Base-by-base conservation (phyloP, 352 stramenopile species). In the Phytophthora melonis region DNA sequence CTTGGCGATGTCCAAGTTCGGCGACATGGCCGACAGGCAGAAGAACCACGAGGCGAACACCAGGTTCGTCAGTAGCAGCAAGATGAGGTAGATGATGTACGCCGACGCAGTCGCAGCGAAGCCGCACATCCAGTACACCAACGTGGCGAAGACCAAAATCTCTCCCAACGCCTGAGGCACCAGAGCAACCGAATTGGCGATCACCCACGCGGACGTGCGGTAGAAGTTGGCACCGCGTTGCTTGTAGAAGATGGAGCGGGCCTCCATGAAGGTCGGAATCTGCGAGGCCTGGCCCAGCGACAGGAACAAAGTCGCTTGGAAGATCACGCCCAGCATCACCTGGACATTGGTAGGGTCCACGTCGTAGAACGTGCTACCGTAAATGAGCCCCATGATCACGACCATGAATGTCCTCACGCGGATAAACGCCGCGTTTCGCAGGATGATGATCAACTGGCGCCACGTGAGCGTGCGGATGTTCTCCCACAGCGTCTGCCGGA, bases 41-140 rank as follows among this genome's bases (percentile, higher is more conserved):
- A 88, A 89, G 69, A 94, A 90, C 34, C 57, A 90, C 10, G 79
- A 54, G 4, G 61, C 57, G 49, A 91, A 88, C 16, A 77, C 69
- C n/a, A 92, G 10, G 57, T 89, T 89, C 8, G 74, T 75, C 8
- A 86, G 25, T 10, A 89, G 52, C 10, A 91, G 57, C 36, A 90
- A 18, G 43, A 83, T 57, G n/a, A 79, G 10, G 68, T 84, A 93
- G 36, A 84, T 69, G 23, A 87, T 52, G 66, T 78, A 93, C 3
- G 63, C 54, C 7, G 8, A 36, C 2, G 68, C 79, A 32, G 75
- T 61, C 8, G 60, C 11, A 13, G 53, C 60, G 41, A 83, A 80
- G 14, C 88, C 89, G 57, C 88, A 82, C 76, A 94, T 92, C 76
- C 83, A 96, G 57, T 95, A 96, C 10, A 94, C 62, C 59, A 96